Evolutionary conservation across 2,329 filamentous ascomycete genomes (phyloP), one percentile per base, ranked within the genome.

Genomic region (Colletotrichum phormii): DNA sequence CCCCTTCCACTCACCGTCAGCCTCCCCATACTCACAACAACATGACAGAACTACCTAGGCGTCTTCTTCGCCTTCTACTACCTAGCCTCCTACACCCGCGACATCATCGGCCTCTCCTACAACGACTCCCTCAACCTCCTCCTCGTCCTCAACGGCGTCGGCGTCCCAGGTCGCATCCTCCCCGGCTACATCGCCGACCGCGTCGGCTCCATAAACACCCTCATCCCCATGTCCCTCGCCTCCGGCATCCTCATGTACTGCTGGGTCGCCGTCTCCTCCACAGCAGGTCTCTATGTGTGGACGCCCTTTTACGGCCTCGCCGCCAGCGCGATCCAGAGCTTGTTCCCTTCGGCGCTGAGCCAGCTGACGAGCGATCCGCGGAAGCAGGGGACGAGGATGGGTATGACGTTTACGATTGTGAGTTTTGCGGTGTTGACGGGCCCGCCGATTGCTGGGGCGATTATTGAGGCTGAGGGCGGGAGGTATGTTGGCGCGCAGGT

Each of bases 271-370:
- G 89, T 94, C 7, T 74, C 79, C 1, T 81, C 82, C 18, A 79
- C 86, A 0, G 61, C 81, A 0, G 86, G 87, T 0, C 81, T 94
- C 33, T 93, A 93, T 77, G 85, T 84, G 1, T 94, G 93, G 86
- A 83, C 89, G 0, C 82, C 86, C 0, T 84, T 92, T 68, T 93
- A 92, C 77, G 93, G 93, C 1, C 84, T 93, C 60, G 87, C 87
- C 2, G 89, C 87, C 0, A 91, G 90, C 0, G 90, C 86, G 0
- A 88, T 94, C 59, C 92, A 94, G 80, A 87, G 87, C 7, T 78
- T 94, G 12, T 93, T 94, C 76, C 92, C 92, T 0, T 90, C 91
- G 0, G 89, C 87, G 0, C 77, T 93, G 54, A 88, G 86, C 62
- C 88, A 87, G 54, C 80, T 91, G 70, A 89, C 87, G 2, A 82